phyloP scores from a whole-genome alignment of 192 early-diverging fungal species.

The Dispira parvispora region DNA sequence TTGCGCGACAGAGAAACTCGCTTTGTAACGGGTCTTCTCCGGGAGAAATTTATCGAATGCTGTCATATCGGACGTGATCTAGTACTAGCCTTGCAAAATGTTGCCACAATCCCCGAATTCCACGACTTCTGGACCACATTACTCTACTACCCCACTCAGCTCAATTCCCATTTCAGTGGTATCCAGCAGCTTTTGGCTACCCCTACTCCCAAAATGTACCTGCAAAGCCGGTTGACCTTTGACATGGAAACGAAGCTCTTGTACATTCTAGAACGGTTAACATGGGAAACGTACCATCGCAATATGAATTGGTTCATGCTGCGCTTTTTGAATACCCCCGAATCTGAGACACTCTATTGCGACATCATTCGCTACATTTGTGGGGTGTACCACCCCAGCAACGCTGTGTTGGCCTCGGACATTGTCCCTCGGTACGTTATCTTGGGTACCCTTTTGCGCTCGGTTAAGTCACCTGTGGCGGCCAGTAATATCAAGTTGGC shows the following conservation, averaged over 20 bases:
- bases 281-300: conserved; percentile 25
- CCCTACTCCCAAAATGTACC: conserved; percentile 39
- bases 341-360: conserved; percentile 36
- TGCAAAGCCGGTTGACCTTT: conserved; percentile 39
- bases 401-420: conserved; percentile 43
- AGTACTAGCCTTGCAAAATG: conserved; percentile 44
- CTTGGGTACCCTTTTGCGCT: conserved; percentile 38
- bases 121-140: conserved; percentile 39
- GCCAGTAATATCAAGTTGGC: conserved; percentile 55
- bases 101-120: conserved; percentile 32
- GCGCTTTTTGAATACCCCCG: conserved; percentile 35
- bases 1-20: conserved; percentile 33
- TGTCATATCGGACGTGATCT: conserved; percentile 45
- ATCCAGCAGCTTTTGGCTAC: conserved; percentile 35
- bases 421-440: conserved; percentile 59
- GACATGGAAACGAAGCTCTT: conserved; percentile 51
- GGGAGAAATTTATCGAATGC: conserved; percentile 40
- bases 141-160: conserved; percentile 25
- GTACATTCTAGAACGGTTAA: conserved; percentile 44
- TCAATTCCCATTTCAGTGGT: conserved; percentile 38
- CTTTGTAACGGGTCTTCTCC: conserved; percentile 30
- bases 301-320: conserved; percentile 51
- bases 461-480: conserved; percentile 36
- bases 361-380: conserved; percentile 64
- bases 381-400: conserved; percentile 53